A percentile compares a stretch with the other conserved stretches of the same genome.
phyloP scores from a whole-genome alignment of 805 yeast species.

The Saturnispora serradocipensis region DNA sequence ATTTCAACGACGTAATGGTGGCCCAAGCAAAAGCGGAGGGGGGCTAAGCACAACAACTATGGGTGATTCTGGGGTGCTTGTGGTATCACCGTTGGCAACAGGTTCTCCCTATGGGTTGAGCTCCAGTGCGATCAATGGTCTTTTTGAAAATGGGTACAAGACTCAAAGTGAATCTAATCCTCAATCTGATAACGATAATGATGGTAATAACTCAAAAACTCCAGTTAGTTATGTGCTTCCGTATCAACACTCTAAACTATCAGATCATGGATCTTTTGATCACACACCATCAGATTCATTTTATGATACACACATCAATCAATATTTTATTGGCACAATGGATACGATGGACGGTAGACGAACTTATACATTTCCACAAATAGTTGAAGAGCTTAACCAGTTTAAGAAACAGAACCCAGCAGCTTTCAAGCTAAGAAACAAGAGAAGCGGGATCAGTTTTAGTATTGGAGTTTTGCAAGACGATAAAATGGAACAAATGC shows the following conservation, averaged over 20 bases:
- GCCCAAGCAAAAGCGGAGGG: background rate
- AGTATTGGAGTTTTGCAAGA: conserved; percentile 37
- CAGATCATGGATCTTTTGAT: background rate
- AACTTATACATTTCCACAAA: conserved; percentile 51
- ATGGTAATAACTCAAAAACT: background rate
- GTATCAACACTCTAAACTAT: background rate
- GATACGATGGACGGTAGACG: conserved; percentile 28
- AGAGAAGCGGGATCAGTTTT: conserved; percentile 36
- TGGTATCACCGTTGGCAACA: background rate
- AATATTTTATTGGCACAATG: conserved; percentile 52
- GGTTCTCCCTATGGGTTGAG: background rate
- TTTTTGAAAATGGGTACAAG: background rate
- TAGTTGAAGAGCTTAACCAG: conserved; percentile 36
- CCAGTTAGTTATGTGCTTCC: background rate
- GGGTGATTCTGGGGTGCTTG: background rate
- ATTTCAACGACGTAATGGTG: background rate
- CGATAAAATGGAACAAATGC: background rate
- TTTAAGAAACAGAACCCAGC: conserved; percentile 34
- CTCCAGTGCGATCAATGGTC: background rate
- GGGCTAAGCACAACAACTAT: background rate
- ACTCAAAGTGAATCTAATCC: background rate
- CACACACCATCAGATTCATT: conserved; percentile 27
- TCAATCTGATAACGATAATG: background rate
- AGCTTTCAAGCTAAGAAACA: conserved; percentile 27
- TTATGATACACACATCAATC: conserved; percentile 54